Evolutionary conservation across 2,329 filamentous ascomycete species (phyloP).

Genomic region (Xylariaceae sp.): DNA sequence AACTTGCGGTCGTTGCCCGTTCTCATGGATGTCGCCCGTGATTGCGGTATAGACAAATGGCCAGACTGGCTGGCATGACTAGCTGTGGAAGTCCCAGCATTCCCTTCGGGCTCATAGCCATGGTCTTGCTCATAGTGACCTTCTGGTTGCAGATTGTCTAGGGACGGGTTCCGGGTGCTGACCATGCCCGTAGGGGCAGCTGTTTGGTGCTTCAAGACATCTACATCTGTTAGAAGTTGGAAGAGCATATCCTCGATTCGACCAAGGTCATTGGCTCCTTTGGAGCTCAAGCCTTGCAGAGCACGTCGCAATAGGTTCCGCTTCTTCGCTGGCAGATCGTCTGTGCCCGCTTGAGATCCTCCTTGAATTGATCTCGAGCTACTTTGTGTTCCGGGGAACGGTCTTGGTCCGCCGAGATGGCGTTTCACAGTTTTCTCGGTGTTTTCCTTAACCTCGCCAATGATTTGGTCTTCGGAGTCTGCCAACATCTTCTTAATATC

Average conservation of each 20-base stretch:
- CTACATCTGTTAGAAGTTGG: slow-evolving; percentile 87
- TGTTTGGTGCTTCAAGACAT: slow-evolving; percentile 67
- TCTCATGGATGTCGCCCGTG: slow-evolving; percentile 40
- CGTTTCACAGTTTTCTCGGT: slow-evolving; percentile 82
- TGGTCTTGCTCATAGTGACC: slow-evolving; percentile 63
- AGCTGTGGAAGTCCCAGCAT: slow-evolving; percentile 69
- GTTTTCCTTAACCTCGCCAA: slow-evolving; percentile 80
- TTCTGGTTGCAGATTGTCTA: slow-evolving; percentile 62
- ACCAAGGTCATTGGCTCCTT: slow-evolving; percentile 80
- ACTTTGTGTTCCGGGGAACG: slow-evolving; percentile 59
- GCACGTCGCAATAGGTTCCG: slow-evolving; percentile 92
- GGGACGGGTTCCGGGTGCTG: slow-evolving; percentile 56
- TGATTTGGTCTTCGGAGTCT: slow-evolving; percentile 84
- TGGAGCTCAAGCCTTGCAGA: slow-evolving; percentile 83
- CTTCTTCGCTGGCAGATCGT: slow-evolving; percentile 68
- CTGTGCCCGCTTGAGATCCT: slow-evolving; percentile 51
- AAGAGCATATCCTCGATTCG: slow-evolving; percentile 91
- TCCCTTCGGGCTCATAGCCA: slow-evolving; percentile 81
- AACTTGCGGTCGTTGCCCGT: slow-evolving; percentile 51
- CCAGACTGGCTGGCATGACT: slow-evolving; percentile 72
- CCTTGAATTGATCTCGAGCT: slow-evolving; percentile 56
- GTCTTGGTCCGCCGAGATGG: slow-evolving; percentile 79
- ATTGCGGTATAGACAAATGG: slow-evolving; percentile 60
- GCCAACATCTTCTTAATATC: slow-evolving; percentile 91
- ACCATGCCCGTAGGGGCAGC: slow-evolving; percentile 32